Conservation (phyloP, 2,329 filamentous ascomycete species). For the Tolypocladium album region DNA sequence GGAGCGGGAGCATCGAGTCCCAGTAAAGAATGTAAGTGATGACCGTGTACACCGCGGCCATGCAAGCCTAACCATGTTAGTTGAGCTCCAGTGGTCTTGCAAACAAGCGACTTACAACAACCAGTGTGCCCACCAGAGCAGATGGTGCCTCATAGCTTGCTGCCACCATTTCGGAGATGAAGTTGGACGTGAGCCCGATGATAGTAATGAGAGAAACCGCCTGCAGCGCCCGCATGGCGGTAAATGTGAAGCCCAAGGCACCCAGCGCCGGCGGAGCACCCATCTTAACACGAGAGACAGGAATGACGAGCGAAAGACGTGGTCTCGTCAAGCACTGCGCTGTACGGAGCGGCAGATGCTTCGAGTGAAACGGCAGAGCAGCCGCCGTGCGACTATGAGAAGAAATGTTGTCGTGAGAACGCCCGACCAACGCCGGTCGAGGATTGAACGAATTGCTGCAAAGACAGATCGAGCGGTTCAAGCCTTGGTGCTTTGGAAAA, state of each 20-base stretch:
- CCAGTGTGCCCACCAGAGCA: constrained; percentile 67
- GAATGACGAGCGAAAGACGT: constrained; percentile 30
- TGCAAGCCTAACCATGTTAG: constrained; percentile 48
- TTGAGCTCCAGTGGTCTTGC: background rate
- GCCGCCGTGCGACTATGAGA: constrained; percentile 17
- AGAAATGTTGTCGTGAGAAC: constrained; percentile 18
- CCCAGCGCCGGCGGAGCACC: constrained; percentile 45
- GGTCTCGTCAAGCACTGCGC: constrained; percentile 25
- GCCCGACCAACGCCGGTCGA: constrained; percentile 1
- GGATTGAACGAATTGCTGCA: background rate
- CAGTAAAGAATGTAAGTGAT: constrained; percentile 76
- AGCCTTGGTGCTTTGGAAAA: background rate
- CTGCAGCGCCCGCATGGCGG: constrained; percentile 60
- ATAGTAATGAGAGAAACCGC: constrained; percentile 61
- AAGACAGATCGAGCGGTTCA: background rate
- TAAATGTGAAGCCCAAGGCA: constrained; percentile 70
- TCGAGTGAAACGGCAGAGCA: constrained; percentile 28
- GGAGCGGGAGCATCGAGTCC: constrained; percentile 64
- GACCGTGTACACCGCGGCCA: constrained; percentile 67
- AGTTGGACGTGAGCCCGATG: constrained; percentile 73
- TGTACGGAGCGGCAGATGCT: constrained; percentile 30
- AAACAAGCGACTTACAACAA: constrained; percentile 52
- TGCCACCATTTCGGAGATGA: constrained; percentile 65
- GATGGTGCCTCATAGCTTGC: constrained; percentile 55
- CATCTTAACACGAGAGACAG: constrained; percentile 25